Conservation (phyloP, 345 rosid species). For the Noccaea caerulescens region DNA sequence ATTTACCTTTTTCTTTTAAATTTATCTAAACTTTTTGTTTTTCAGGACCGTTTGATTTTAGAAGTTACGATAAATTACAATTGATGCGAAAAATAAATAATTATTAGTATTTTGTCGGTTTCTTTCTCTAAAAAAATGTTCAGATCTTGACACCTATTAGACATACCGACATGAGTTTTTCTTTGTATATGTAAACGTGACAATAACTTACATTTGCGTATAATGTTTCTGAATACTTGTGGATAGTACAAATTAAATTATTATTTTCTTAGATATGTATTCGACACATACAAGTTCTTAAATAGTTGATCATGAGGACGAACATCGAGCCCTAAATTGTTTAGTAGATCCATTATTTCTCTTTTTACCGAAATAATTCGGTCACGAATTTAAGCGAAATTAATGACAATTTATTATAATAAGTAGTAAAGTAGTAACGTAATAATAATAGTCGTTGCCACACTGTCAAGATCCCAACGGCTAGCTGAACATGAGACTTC, state of each 20-base stretch:
- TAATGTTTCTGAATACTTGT: no score
- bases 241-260: no score
- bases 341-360: no score
- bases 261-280: no score
- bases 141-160: conserved; percentile 23
- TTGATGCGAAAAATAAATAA: no score
- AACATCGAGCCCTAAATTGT: no score
- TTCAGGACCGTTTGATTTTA: conserved; percentile 21
- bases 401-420: no score
- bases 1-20: neutral
- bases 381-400: neutral
- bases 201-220: no score
- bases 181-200: neutral
- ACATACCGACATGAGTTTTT: conserved; percentile 34
- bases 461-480: conserved; percentile 23
- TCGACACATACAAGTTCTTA: no score
- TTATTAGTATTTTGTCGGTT: neutral
- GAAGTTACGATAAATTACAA: conserved; percentile 14
- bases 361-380: neutral
- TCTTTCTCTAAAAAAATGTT: conserved; percentile 12
- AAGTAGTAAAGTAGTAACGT: no score
- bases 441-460: neutral
- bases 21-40: neutral
- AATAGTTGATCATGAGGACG: no score
- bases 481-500: neutral